Percentiles rank a stretch among this genome's conserved stretches.
Conservation (phyloP, 768 basidiomycete genomes). For the Mycena galopus region DNA sequence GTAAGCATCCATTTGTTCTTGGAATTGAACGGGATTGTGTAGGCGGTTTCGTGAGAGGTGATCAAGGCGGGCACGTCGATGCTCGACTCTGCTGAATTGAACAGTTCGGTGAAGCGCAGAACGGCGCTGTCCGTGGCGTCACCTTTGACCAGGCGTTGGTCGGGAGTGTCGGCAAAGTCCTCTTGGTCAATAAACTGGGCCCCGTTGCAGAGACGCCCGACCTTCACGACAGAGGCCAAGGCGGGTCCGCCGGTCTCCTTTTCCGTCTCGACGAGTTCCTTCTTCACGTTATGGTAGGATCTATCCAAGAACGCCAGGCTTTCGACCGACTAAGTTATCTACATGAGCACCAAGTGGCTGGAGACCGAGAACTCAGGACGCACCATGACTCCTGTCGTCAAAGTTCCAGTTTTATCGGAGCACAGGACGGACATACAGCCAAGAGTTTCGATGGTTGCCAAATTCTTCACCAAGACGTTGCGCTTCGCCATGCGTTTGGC, state of each 20-base stretch:
- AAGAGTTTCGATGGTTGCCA: constrained; percentile 74
- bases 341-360: too few species aligned
- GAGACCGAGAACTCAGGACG: not conserved
- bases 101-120: constrained; percentile 59
- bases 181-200: constrained; percentile 59
- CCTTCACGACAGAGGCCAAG: constrained; percentile 32
- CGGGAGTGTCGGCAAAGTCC: constrained; percentile 39
- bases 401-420: constrained; percentile 77
- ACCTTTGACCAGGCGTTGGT: constrained; percentile 53
- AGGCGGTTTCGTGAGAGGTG: constrained; percentile 41
- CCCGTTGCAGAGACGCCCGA: constrained; percentile 70
- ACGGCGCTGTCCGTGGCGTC: constrained; percentile 70
- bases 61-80: constrained; percentile 38
- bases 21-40: constrained; percentile 61
- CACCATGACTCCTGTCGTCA: constrained; percentile 55
- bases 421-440: constrained; percentile 69
- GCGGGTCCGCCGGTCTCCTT: not conserved
- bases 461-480: constrained; percentile 72
- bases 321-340: constrained; percentile 56
- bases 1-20: constrained; percentile 73
- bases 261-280: too few species aligned
- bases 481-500: constrained; percentile 69
- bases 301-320: constrained; percentile 55
- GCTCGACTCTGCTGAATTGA: constrained; percentile 41
- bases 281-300: too few species aligned